Evolutionary conservation across 305 asterid genomes (phyloP).

Genomic region (Fraxinus greggii): DNA sequence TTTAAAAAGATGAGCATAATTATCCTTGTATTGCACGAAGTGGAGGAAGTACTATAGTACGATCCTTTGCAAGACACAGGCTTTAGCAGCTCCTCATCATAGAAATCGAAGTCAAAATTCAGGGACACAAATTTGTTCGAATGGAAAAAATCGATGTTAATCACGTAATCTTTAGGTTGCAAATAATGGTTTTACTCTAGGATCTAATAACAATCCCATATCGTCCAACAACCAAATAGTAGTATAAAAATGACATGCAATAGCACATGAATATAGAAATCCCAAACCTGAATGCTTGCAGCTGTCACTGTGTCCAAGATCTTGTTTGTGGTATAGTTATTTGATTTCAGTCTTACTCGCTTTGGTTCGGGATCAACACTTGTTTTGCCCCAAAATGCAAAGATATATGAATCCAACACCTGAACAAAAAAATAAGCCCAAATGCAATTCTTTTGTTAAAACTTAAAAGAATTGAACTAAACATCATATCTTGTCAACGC

Average conservation of each 20-base stretch:
- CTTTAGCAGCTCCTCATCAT: not conserved
- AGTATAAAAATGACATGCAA: not conserved
- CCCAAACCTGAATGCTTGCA: slow-evolving; percentile 84
- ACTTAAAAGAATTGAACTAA: not conserved
- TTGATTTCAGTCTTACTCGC: slow-evolving; percentile 77
- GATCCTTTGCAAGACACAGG: not conserved
- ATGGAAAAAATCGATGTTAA: not conserved
- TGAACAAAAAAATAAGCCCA: slow-evolving; percentile 22
- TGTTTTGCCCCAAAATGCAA: slow-evolving; percentile 84
- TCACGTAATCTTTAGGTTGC: not conserved
- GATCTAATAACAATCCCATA: slow-evolving; percentile 1
- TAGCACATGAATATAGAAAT: not conserved
- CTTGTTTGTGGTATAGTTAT: slow-evolving; percentile 70
- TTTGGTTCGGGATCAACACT: slow-evolving; percentile 65
- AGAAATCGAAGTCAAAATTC: not conserved
- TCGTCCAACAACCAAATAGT: not conserved
- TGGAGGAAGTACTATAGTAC: not conserved
- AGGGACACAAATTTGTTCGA: not conserved
- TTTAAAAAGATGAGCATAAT: not conserved
- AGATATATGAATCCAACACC: slow-evolving; percentile 77
- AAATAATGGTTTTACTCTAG: slow-evolving; percentile 9
- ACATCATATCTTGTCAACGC: not conserved
- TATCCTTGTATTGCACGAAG: not conserved
- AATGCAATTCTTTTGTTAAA: not conserved
- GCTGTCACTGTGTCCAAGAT: slow-evolving; percentile 82